These are phyloP conservation scores for Umbelopsis sp. DNA, from an alignment of 371 early-diverging fungal genomes.

Conservation along the genomic window DNA sequence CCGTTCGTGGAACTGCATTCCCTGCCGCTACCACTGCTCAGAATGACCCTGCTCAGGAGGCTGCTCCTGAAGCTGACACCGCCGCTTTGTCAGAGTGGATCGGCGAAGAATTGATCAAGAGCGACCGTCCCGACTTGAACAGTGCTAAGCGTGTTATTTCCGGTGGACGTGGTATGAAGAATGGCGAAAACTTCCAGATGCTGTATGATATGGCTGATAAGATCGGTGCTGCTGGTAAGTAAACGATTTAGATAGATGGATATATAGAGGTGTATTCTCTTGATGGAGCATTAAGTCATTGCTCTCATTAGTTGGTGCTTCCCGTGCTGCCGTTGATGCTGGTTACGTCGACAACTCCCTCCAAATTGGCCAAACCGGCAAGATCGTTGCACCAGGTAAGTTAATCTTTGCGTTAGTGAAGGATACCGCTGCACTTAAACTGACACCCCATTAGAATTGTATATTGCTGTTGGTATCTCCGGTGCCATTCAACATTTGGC, in stretches of 20 bases:
- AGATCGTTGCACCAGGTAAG: slow-evolving; percentile 92
- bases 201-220: slow-evolving; percentile 94
- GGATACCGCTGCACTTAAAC: too few species aligned
- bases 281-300: slow-evolving; percentile 1
- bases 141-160: slow-evolving; percentile 89
- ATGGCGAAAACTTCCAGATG: slow-evolving; percentile 92
- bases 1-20: slow-evolving; percentile 94
- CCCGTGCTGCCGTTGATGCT: slow-evolving; percentile 98
- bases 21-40: slow-evolving; percentile 66
- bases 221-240: slow-evolving; percentile 89
- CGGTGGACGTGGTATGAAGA: slow-evolving; percentile 98
- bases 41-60: slow-evolving; percentile 59
- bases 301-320: slow-evolving; percentile 83
- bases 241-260: slow-evolving; percentile 16
- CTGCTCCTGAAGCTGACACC: slow-evolving; percentile 68
- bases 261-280: not conserved
- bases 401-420: too few species aligned
- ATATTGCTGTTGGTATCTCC: slow-evolving; percentile 95
- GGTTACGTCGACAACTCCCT: slow-evolving; percentile 96
- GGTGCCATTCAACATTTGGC: slow-evolving; percentile 98
- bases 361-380: slow-evolving; percentile 98
- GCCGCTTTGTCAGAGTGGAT: slow-evolving; percentile 78
- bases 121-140: slow-evolving; percentile 94
- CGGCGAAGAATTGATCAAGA: slow-evolving; percentile 89
- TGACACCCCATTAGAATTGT: slow-evolving; percentile 62